These are phyloP conservation scores for Sporothrix humicola DNA, from an alignment of 2,329 filamentous ascomycete genomes.

Conservation along the genomic window DNA sequence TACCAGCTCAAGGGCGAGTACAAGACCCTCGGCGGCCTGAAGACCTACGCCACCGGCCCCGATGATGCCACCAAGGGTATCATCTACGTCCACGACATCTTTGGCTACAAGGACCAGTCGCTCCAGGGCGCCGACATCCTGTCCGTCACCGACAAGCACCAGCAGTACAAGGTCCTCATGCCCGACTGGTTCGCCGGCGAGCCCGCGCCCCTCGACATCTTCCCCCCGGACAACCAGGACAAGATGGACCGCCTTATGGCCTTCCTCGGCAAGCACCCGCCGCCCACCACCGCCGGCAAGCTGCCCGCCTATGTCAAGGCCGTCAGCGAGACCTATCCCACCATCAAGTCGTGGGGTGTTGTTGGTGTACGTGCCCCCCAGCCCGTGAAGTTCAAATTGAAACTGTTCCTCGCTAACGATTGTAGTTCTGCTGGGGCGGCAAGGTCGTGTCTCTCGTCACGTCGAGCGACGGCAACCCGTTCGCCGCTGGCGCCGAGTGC, in stretches of 20 bases:
- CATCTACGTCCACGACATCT: constrained; percentile 69
- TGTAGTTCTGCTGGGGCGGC: constrained; percentile 75
- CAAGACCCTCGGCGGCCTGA: constrained; percentile 51
- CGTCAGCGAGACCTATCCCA: constrained; percentile 57
- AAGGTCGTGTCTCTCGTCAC: constrained; percentile 64
- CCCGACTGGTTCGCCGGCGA: constrained; percentile 88
- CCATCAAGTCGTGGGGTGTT: constrained; percentile 64
- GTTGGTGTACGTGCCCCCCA: constrained; percentile 61
- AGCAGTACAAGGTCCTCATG: constrained; percentile 84
- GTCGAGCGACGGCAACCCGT: constrained; percentile 59
- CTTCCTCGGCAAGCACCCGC: constrained; percentile 62
- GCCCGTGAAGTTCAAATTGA: too few species aligned
- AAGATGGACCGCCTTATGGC: constrained; percentile 63
- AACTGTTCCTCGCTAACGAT: too few species aligned
- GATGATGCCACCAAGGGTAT: constrained; percentile 61
- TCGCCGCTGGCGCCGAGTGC: constrained; percentile 57
- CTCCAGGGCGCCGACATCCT: constrained; percentile 73
- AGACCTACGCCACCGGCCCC: constrained; percentile 58
- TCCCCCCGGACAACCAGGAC: constrained; percentile 68
- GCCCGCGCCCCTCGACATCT: constrained; percentile 63
- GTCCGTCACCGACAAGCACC: constrained; percentile 59
- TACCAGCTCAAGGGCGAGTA: constrained; percentile 56
- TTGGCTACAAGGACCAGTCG: constrained; percentile 73
- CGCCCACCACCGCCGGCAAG: constrained; percentile 54
- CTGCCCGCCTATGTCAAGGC: constrained; percentile 63